Evolutionary conservation across 805 yeast species (phyloP), one percentile per base, ranked within the genome.

Genomic region (Lipomyces starkeyi): DNA sequence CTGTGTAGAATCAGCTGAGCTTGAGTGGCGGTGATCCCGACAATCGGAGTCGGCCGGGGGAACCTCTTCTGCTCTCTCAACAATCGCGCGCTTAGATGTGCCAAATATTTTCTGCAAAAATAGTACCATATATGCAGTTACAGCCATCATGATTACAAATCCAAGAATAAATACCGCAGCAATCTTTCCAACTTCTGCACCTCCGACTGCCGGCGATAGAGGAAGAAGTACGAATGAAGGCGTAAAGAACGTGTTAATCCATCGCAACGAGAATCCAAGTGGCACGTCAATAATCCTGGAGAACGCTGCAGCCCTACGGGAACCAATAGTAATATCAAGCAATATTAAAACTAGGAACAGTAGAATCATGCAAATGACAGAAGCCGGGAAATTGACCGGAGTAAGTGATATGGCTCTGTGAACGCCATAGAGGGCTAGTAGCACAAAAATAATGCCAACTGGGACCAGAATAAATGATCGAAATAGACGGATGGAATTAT

Each of bases 171-270:
- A 91, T 6, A 90, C 90, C 0, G 88, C 94, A 0, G 90, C 91
- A 49, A 90, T 90, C 62, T 87, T 87, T 72, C 88, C 80, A 11
- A 91, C 91, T 72, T 90, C 94, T 27, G 83, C 84, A 56, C 87
- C 88, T 20, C 88, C 81, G 59, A 91, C 87, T 68, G 84, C 84
- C n/a, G 85, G 83, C 13, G 91, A 84, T 63, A 90, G 81, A 0
- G 94, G 94, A 43, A 90, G 81, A 0, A 88, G 84, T 49, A 90
- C 86, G 74, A 91, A 90, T 0, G 93, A 87, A 0, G 95, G 94
- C 0, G 91, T 87, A 81, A 90, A 91, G 75, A 88, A 89, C 5
- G 89, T 83, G 75, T 88, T 89, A 78, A 91, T 91, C 94, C 95
- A 90, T 64, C 89, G 82, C 61, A 90, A 80, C 1, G 89, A 82